Base-by-base conservation (phyloP, 306 rosid genomes). In the Hippophae rhamnoides region DNA sequence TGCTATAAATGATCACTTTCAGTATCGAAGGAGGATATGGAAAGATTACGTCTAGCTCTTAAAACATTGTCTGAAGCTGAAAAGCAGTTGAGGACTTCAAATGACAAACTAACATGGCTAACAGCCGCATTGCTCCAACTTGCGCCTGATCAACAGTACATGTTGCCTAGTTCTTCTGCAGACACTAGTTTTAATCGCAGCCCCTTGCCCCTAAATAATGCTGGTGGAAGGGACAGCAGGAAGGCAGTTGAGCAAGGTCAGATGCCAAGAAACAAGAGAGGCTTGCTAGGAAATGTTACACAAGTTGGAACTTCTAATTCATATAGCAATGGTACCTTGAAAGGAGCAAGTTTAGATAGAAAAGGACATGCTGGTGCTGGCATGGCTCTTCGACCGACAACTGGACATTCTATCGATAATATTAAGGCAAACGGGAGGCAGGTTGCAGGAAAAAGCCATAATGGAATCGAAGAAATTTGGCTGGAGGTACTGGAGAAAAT, bases 111-210 rank as follows among this genome's bases (percentile, higher is more conserved):
- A 56, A 93, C 99, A 38, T 93, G 99, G 99, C 71, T 93, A 60
- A 93, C 99, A 42, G 97, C 97, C 72, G 95, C 99, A 3, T 79
- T 93, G 73, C 95, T 93, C 75, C 99, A 93, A 79, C 95, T 93
- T 72, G 99, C 97, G 62, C 99, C 97, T 42, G 99, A 93, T 68
- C 94, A 82, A 74, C 97, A 93, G 77, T 93, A 85, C 69, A 76
- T 89, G 85, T 58, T 93, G 79, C 95, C 94, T 58, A 80, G 84
- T 72, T 88, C 97, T 56, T 88, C 97, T 61, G 84, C 86, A 50
- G 97, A 81, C 68, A 76, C 83, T 41, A 93, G 99, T 66, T 87
- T 85, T 69, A 72, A 75, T 69, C 99, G 84, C 52, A 86, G 95
- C 77, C 99, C 97, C 18, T 61, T 82, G 26, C 58, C 78, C 61